Conservation (phyloP, 768 basidiomycete species). For the Calocera viscosa region DNA sequence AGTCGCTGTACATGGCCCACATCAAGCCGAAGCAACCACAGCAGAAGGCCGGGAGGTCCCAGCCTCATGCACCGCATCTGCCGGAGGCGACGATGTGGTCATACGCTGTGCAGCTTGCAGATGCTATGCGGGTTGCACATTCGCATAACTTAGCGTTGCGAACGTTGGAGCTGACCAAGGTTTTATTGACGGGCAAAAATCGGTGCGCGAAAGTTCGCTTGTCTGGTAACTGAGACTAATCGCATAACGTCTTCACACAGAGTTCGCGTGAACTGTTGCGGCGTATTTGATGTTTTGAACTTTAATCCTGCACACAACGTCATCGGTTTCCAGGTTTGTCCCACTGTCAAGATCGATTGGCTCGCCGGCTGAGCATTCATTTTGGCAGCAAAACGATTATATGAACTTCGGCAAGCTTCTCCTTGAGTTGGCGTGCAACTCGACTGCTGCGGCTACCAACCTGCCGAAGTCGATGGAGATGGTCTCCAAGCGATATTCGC, state of each 20-base stretch:
- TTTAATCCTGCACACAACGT: constrained; percentile 58
- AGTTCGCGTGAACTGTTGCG: constrained; percentile 75
- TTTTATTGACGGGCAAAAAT: constrained; percentile 81
- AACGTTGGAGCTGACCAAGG: constrained; percentile 73
- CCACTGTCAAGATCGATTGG: background rate
- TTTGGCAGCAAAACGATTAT: constrained; percentile 65
- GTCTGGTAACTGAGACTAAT: background rate
- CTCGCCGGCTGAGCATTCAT: background rate
- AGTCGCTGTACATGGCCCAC: constrained; percentile 69
- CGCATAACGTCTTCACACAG: constrained; percentile 31
- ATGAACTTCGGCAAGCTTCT: constrained; percentile 74
- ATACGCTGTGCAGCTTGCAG: constrained; percentile 80
- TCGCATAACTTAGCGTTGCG: constrained; percentile 67
- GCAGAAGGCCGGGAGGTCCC: background rate
- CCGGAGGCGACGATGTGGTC: constrained; percentile 83
- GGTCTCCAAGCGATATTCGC: constrained; percentile 59
- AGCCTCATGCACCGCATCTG: constrained; percentile 34
- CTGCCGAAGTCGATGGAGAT: constrained; percentile 61
- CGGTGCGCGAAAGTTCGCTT: constrained; percentile 34
- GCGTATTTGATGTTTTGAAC: constrained; percentile 72
- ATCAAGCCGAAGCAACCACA: constrained; percentile 34
- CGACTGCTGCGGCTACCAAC: constrained; percentile 48
- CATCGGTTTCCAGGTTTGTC: constrained; percentile 37
- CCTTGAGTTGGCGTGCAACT: constrained; percentile 64
- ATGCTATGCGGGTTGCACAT: constrained; percentile 77